phyloP scores from a whole-genome alignment of 1,139 yeast genomes.

The Insectozyma bohioensis region DNA sequence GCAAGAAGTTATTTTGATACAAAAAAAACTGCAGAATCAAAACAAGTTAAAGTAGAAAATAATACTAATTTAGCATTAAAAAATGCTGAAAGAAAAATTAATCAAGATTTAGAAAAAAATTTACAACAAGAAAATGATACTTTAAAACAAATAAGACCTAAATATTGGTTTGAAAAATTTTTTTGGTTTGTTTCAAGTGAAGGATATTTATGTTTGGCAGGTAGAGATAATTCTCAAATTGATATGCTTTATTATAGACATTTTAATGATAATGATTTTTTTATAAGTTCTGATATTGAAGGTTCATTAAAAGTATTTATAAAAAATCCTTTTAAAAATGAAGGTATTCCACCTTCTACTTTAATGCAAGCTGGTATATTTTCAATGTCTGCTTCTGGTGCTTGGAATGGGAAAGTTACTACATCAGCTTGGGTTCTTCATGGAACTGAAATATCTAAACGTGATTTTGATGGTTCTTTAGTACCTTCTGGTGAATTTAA shows the following conservation, averaged over 20 bases:
- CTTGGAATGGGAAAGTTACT: slow-evolving; percentile 85
- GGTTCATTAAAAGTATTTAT: slow-evolving; percentile 77
- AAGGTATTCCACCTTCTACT: slow-evolving; percentile 77
- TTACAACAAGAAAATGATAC: slow-evolving; percentile 65
- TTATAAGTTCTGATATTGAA: slow-evolving; percentile 74
- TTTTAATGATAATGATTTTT: slow-evolving; percentile 68
- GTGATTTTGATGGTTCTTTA: slow-evolving; percentile 62
- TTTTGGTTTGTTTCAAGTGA: slow-evolving; percentile 91
- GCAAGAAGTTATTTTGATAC: slow-evolving; percentile 84
- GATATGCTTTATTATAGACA: slow-evolving; percentile 81
- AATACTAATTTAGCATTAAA: slow-evolving; percentile 78
- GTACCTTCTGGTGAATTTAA: slow-evolving; percentile 65
- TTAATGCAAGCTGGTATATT: slow-evolving; percentile 87
- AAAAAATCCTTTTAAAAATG: slow-evolving; percentile 66
- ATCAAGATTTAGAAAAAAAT: slow-evolving; percentile 65
- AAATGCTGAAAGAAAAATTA: slow-evolving; percentile 80
- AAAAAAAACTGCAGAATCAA: slow-evolving; percentile 72
- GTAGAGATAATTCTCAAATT: slow-evolving; percentile 81
- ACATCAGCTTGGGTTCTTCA: slow-evolving; percentile 83
- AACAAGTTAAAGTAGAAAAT: slow-evolving; percentile 78
- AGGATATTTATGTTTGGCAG: slow-evolving; percentile 84
- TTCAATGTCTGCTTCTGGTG: slow-evolving; percentile 76
- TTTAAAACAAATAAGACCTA: slow-evolving; percentile 65
- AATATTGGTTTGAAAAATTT: slow-evolving; percentile 92
- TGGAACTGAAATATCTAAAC: slow-evolving; percentile 66